A percentile compares a stretch with the other conserved stretches of the same genome.
Conservation (phyloP, 1,284 basidiomycete species). For the Mycena citricolor region DNA sequence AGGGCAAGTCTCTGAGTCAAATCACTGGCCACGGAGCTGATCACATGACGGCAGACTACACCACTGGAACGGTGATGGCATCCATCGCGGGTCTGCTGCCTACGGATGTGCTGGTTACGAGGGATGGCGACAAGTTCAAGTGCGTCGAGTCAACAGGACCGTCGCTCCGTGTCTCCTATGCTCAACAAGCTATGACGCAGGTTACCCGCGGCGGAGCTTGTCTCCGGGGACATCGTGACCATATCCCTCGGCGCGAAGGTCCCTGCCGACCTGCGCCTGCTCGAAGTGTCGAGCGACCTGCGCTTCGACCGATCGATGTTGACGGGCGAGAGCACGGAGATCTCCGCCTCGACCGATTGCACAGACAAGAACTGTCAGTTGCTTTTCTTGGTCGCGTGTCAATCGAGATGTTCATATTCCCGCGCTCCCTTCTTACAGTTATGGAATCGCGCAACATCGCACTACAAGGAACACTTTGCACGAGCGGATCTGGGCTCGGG, state of each 20-base stretch:
- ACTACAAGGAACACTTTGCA: conserved; percentile 62
- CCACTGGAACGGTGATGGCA: conserved; percentile 47
- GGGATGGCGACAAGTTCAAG: conserved; percentile 39
- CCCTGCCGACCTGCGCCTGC: conserved; percentile 88
- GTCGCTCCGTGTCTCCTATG: conserved; percentile 70
- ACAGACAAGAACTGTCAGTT: conserved; percentile 36
- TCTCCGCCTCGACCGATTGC: conserved; percentile 30
- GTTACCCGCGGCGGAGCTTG: conserved; percentile 92
- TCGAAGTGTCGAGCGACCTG: conserved; percentile 57
- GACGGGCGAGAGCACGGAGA: conserved; percentile 50
- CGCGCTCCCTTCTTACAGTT: conserved; percentile 14
- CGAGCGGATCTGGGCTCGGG: conserved; percentile 53
- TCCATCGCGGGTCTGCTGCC: conserved; percentile 54
- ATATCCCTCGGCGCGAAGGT: conserved; percentile 90
- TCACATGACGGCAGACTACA: conserved; percentile 32
- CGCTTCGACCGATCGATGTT: conserved; percentile 62
- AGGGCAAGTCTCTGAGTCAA: conserved; percentile 26
- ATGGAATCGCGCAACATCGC: conserved; percentile 55
- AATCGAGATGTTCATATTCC: background rate
- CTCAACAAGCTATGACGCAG: conserved; percentile 51
- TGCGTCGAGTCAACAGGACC: too few relatives aligned
- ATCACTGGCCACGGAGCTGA: background rate
- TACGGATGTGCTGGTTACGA: conserved; percentile 46
- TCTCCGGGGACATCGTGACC: conserved; percentile 90
- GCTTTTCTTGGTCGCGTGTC: background rate